These are phyloP conservation scores for Mycena sp. DNA, from an alignment of 1,284 basidiomycete genomes.

Conservation along the genomic window DNA sequence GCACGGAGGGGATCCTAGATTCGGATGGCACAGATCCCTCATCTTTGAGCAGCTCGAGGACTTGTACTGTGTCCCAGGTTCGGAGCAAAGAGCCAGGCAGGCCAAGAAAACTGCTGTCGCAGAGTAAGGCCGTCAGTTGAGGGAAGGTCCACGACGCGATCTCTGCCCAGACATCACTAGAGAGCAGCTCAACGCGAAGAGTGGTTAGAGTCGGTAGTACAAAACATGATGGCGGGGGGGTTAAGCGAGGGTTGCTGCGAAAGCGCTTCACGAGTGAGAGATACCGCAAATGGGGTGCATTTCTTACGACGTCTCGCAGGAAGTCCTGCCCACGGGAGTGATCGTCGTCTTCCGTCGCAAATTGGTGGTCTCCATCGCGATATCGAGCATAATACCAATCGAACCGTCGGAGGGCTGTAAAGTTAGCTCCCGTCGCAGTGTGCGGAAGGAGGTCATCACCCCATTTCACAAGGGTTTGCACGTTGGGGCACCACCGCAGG, in stretches of 20 bases:
- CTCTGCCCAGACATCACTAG: conserved; percentile 1
- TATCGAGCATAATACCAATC: conserved; percentile 21
- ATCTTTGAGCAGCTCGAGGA: conserved; percentile 5
- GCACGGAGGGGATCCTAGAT: not conserved
- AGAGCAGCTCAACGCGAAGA: conserved; percentile 13
- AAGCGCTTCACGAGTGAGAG: conserved; percentile 18
- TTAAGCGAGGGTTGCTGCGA: not conserved
- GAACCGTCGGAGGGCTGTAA: conserved; percentile 10
- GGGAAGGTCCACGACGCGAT: conserved; percentile 16
- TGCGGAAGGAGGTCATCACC: conserved; percentile 25
- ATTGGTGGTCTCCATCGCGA: conserved; percentile 20
- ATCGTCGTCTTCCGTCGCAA: conserved; percentile 23
- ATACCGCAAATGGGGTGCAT: conserved; percentile 17
- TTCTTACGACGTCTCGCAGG: conserved; percentile 13
- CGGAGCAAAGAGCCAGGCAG: not conserved
- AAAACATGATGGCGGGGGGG: not conserved
- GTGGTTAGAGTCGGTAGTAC: conserved; percentile 6
- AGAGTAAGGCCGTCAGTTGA: conserved; percentile 1
- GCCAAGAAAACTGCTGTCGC: not conserved
- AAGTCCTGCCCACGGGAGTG: conserved; percentile 12
- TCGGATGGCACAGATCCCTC: not conserved
- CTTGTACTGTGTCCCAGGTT: conserved; percentile 1
- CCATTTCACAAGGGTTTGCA: conserved; percentile 25
- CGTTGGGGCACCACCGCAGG: conserved; percentile 19
- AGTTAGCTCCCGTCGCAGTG: not conserved